Evolutionary conservation across 164 flowering plant genomes (phyloP), one percentile per base, ranked within the genome.

Genomic region (Kalanchoe fedtschenkoi): DNA sequence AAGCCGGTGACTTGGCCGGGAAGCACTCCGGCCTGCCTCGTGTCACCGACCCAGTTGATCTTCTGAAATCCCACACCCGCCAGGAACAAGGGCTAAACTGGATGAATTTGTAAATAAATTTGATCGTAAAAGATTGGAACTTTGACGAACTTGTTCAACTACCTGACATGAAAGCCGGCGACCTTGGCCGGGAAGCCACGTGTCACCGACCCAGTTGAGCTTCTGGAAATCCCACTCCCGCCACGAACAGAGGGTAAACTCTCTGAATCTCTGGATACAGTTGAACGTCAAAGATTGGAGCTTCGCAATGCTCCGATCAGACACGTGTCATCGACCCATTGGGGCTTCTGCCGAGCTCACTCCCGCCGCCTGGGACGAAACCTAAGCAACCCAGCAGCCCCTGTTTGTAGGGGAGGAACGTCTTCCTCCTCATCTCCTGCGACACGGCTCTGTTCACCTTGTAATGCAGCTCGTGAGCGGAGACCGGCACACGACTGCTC

Each of bases 371-470:
- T 5, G 61, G 41, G 19, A 33, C 61, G 34, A 58, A 37, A 21
- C 61, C 61, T 58, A 21, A 34, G 41, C 61, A 58, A 32, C 61
- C 42, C 28, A 58, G 19, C 61, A 58, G 38, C 42, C 61, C 61
- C 41, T 32, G 38, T 13, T 37, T 58, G 13, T 58, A 58, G 6
- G 61, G 61, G 4, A 58, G 28, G 30, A 34, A 58, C 16, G 61
- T 58, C 38, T 58, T 58, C 61, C n/a, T 58, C 61, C 29, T 58
- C 61, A 58, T 58, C 39, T 58, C 61, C 61, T 58, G 41, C 41
- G 41, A 58, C 24, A 58, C 61, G 6, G 61, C 61, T 33, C 61
- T 34, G 61, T 58, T 58, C 28, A 32, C n/a, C 61, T 58, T 58
- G 13, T 58, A 58, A 34, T 58, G 61, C 42, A 58, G 19, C 24